Percentiles rank a stretch among this genome's conserved stretches.
Evolutionary conservation across 768 basidiomycete genomes (phyloP).

Genomic region (Lactarius pseudohatsudake): DNA sequence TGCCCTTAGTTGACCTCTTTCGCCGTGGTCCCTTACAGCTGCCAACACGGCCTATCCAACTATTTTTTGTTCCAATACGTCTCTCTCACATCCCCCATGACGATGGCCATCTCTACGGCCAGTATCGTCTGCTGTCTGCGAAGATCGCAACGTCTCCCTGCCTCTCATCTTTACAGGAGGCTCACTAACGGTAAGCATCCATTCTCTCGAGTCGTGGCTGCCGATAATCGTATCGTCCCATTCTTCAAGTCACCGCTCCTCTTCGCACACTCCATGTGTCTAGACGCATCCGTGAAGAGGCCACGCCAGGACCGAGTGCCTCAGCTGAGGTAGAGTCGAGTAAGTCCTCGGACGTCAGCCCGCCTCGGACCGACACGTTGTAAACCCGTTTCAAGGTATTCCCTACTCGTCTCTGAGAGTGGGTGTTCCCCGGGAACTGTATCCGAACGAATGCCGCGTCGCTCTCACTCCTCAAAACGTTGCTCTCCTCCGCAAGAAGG

Average conservation of each 20-base stretch:
- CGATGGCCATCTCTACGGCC: slow-evolving; percentile 24
- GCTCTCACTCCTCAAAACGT: slow-evolving; percentile 81
- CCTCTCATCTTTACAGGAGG: slow-evolving; percentile 12
- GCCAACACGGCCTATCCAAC: slow-evolving; percentile 16
- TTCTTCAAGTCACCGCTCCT: slow-evolving; percentile 6
- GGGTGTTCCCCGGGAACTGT: slow-evolving; percentile 76
- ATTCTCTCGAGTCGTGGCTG: not conserved
- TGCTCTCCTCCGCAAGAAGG: slow-evolving; percentile 75
- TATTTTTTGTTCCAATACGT: not conserved
- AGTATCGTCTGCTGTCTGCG: slow-evolving; percentile 14
- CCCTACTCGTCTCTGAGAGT: slow-evolving; percentile 74
- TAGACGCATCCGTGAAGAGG: slow-evolving; percentile 10
- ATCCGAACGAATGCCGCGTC: slow-evolving; percentile 76
- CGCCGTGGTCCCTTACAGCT: not conserved
- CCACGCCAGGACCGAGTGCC: not conserved
- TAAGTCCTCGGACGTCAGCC: slow-evolving; percentile 11
- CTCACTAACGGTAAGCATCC: slow-evolving; percentile 3
- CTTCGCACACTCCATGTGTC: slow-evolving; percentile 23
- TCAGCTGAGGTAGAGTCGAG: slow-evolving; percentile 22
- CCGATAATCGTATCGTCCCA: not conserved
- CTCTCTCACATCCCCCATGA: slow-evolving; percentile 14
- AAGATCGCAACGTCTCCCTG: slow-evolving; percentile 6
- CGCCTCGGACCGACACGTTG: slow-evolving; percentile 2
- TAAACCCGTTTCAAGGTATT: slow-evolving; percentile 37
- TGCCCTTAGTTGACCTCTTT: not conserved